Percentiles rank a stretch among this genome's conserved stretches.
phyloP scores from a whole-genome alignment of 257 asterid species.

The Oldenlandia corymbosa region DNA sequence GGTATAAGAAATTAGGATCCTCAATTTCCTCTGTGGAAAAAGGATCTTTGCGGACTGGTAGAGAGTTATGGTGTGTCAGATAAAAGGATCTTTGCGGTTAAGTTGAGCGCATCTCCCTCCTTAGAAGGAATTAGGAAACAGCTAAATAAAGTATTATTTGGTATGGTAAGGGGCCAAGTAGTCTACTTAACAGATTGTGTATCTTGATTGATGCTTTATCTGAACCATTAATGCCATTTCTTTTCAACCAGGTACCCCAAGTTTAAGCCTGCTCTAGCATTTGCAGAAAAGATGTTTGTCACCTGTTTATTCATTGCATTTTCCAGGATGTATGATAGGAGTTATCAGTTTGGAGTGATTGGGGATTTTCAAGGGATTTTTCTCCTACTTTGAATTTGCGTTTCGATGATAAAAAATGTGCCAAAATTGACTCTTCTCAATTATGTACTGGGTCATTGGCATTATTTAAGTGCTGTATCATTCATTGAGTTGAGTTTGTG shows the following conservation, averaged over 20 bases:
- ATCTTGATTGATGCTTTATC: no score
- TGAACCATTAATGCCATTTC: no score
- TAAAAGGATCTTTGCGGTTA: slow-evolving; percentile 58
- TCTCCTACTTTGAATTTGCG: no score
- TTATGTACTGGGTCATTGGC: no score
- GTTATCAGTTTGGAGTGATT: no score
- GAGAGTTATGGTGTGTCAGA: slow-evolving; percentile 72
- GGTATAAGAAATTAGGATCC: slow-evolving; percentile 68
- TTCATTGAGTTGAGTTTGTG: no score
- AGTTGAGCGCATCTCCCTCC: slow-evolving; percentile 71
- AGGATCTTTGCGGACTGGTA: slow-evolving; percentile 24
- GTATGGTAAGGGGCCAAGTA: slow-evolving; percentile 58
- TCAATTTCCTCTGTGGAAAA: slow-evolving; percentile 42
- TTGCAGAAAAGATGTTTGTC: slow-evolving; percentile 78
- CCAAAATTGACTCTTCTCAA: no score
- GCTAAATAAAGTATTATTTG: slow-evolving; percentile 79
- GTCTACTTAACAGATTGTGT: neutral
- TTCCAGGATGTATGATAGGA: slow-evolving; percentile 77
- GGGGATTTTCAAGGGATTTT: no score
- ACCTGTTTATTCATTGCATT: slow-evolving; percentile 58
- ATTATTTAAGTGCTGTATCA: no score
- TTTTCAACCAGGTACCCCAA: slow-evolving; percentile 48
- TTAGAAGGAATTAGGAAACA: slow-evolving; percentile 51
- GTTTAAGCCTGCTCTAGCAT: slow-evolving; percentile 71
- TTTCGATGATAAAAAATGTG: no score